Conservation (phyloP, 106 monocot species). For the Dendrobium catenatum region DNA sequence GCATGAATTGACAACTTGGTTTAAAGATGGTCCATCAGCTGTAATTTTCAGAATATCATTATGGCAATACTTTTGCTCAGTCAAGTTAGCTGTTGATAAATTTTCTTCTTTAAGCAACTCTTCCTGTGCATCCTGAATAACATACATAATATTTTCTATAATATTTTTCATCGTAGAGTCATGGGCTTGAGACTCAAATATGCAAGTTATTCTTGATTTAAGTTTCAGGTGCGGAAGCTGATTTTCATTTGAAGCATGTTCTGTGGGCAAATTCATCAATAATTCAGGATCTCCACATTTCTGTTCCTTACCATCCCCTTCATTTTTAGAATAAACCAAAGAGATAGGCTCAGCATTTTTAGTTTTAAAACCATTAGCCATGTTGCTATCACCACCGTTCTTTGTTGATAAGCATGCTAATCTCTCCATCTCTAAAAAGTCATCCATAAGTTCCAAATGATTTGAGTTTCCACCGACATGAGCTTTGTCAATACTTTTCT, state of each 20-base stretch:
- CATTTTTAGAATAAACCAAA: background rate
- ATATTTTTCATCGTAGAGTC: constrained; percentile 19
- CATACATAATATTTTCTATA: constrained; percentile 27
- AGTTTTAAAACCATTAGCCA: constrained; percentile 4
- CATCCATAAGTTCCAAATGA: constrained; percentile 46
- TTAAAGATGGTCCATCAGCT: background rate
- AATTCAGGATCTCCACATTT: background rate
- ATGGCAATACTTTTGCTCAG: constrained; percentile 7
- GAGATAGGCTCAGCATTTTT: constrained; percentile 3
- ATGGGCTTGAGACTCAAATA: constrained; percentile 23
- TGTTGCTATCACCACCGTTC: constrained; percentile 13
- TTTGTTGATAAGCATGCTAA: constrained; percentile 40
- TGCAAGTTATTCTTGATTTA: constrained; percentile 32
- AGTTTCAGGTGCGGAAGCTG: constrained; percentile 23
- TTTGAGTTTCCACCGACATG: background rate
- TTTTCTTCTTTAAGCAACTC: constrained; percentile 15
- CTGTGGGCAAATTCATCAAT: background rate
- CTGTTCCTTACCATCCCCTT: background rate
- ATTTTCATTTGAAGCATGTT: background rate
- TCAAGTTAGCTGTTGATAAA: constrained; percentile 6
- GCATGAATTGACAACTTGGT: background rate
- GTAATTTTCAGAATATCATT: constrained; percentile 1
- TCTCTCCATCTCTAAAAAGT: constrained; percentile 61
- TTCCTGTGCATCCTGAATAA: constrained; percentile 29
- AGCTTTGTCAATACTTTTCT: background rate